These are phyloP conservation scores for Gnetum montanum DNA, from an alignment of 75 land plant species.

Conservation along the genomic window DNA sequence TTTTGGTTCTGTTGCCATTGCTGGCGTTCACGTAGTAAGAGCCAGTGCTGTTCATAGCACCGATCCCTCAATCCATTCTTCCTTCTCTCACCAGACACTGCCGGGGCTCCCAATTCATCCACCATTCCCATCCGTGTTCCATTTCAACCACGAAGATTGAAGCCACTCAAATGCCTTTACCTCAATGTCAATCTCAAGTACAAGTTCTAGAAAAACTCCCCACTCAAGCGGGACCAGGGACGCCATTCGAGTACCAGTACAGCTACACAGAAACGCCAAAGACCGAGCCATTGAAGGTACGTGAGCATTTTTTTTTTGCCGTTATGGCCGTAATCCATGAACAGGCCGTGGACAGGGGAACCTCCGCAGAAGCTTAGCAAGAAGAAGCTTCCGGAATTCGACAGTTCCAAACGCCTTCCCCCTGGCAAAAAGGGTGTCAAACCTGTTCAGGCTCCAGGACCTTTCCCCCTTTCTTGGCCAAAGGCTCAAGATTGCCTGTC, in stretches of 20 bases:
- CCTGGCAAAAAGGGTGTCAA: constrained; percentile 82
- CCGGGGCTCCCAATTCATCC: no score
- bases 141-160: no score
- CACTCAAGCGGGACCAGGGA: no score
- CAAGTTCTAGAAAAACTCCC: no score
- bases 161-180: no score
- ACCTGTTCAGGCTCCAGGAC: constrained; percentile 78
- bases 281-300: constrained; percentile 49
- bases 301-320: constrained; percentile 65
- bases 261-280: constrained; percentile 92
- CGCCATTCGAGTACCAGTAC: constrained; percentile 74
- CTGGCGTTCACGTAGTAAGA: no score
- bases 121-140: no score
- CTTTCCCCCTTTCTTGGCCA: constrained; percentile 57
- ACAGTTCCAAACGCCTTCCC: constrained; percentile 73
- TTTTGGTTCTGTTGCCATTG: no score
- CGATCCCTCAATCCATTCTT: no score
- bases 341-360: constrained; percentile 93
- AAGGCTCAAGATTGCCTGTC: constrained; percentile 39
- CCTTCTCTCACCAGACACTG: no score
- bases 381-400: constrained; percentile 77
- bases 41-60: no score
- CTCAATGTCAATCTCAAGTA: no score
- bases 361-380: constrained; percentile 63
- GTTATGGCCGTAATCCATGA: constrained; percentile 75